A percentile compares a stretch with the other conserved stretches of the same genome.
phyloP scores from a whole-genome alignment of 768 basidiomycete species.

The Tylopilus vinaceipallidus region DNA sequence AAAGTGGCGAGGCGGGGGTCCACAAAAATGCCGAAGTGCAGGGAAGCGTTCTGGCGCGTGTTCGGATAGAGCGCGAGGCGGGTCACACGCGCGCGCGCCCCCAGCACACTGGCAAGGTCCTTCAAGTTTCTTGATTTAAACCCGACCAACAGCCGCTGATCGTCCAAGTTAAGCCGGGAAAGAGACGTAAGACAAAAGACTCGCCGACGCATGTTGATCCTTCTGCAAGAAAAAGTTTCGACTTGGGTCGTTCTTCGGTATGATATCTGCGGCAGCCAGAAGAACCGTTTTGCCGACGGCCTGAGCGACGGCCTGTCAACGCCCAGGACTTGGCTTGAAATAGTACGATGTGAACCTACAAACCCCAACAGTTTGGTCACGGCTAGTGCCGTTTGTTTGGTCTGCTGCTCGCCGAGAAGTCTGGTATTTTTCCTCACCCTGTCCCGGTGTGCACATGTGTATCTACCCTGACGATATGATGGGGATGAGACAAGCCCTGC shows the following conservation, averaged over 20 bases:
- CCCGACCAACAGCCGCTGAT: constrained; percentile 5
- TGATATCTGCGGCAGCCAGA: not conserved
- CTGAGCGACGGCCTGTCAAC: not conserved
- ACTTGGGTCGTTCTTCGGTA: not conserved
- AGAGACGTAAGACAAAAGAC: constrained; percentile 24
- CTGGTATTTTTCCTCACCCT: too few relatives aligned
- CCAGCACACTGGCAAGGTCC: too few relatives aligned
- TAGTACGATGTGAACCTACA: not conserved
- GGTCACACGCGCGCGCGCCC: constrained; percentile 5
- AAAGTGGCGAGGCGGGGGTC: constrained; percentile 2
- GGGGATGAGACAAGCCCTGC: constrained; percentile 3
- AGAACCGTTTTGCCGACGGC: not conserved
- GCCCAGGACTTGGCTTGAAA: not conserved
- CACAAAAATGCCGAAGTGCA: constrained; percentile 2
- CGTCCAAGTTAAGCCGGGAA: not conserved
- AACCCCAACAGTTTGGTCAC: not conserved
- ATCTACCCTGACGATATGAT: constrained; percentile 5
- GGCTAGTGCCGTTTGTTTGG: constrained; percentile 10
- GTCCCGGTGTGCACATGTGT: not conserved
- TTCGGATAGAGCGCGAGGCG: constrained; percentile 15
- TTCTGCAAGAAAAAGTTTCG: not conserved
- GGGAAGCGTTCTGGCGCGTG: constrained; percentile 5
- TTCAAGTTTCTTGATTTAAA: constrained; percentile 20
- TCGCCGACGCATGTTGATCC: constrained; percentile 21
- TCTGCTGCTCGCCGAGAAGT: too few relatives aligned